These are phyloP conservation scores for Alternaria conjuncta DNA, from an alignment of 2,329 filamentous ascomycete species.

Conservation along the genomic window DNA sequence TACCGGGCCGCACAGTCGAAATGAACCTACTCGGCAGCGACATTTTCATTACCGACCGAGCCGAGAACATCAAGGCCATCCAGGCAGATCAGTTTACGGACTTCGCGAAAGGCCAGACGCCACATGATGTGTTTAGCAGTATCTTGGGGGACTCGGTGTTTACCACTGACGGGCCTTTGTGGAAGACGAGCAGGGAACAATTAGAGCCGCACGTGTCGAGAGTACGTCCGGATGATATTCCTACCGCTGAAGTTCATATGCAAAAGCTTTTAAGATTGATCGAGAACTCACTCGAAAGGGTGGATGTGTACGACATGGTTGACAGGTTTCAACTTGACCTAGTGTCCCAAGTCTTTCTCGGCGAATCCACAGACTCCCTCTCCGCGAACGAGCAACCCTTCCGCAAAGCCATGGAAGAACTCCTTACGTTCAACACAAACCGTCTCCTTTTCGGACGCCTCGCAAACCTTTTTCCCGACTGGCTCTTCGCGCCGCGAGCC, in stretches of 20 bases:
- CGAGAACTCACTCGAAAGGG: not conserved
- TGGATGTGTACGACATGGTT: constrained; percentile 7
- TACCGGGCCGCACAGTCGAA: constrained; percentile 9
- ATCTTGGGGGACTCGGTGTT: constrained; percentile 12
- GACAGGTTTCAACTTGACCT: constrained; percentile 10
- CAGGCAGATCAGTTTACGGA: constrained; percentile 11
- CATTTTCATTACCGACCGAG: constrained; percentile 12
- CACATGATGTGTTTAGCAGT: constrained; percentile 13
- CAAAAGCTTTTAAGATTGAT: constrained; percentile 1
- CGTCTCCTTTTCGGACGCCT: constrained; percentile 7
- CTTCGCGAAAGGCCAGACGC: constrained; percentile 8
- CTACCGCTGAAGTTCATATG: constrained; percentile 3
- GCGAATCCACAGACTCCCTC: constrained; percentile 8
- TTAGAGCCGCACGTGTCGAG: constrained; percentile 8
- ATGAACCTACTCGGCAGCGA: constrained; percentile 10
- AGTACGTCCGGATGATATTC: constrained; percentile 6
- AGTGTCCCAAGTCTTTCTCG: constrained; percentile 4
- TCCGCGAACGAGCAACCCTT: constrained; percentile 10
- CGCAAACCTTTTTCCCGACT: constrained; percentile 8
- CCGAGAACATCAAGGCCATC: constrained; percentile 14
- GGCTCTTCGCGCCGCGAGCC: constrained; percentile 1
- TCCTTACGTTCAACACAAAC: constrained; percentile 8
- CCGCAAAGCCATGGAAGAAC: constrained; percentile 8
- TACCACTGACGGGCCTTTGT: constrained; percentile 7
- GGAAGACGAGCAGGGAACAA: constrained; percentile 8